These are phyloP conservation scores for Talaromyces sp. DNA, from an alignment of 2,329 filamentous ascomycete genomes.

Conservation along the genomic window DNA sequence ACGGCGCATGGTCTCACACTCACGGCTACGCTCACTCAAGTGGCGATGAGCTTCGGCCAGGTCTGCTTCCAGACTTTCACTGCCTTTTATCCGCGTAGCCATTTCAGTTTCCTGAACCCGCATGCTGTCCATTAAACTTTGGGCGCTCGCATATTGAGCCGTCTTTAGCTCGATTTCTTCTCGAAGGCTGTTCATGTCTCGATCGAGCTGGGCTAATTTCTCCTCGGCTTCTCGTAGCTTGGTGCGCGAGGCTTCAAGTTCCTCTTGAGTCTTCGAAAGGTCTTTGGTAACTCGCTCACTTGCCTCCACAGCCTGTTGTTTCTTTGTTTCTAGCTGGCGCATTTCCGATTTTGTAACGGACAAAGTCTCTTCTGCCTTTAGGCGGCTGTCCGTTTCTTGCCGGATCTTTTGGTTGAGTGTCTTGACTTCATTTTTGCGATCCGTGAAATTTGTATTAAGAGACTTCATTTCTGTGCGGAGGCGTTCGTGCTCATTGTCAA, in stretches of 20 bases:
- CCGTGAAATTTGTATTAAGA: constrained; percentile 64
- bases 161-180: constrained; percentile 82
- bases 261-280: constrained; percentile 66
- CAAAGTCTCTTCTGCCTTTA: constrained; percentile 74
- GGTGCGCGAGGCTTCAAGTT: constrained; percentile 54
- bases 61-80: constrained; percentile 87
- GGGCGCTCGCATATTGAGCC: constrained; percentile 78
- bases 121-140: constrained; percentile 85
- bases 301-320: constrained; percentile 69
- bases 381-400: constrained; percentile 65
- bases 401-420: constrained; percentile 72
- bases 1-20: constrained; percentile 90
- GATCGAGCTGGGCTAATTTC: constrained; percentile 62
- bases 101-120: constrained; percentile 87
- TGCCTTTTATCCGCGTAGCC: constrained; percentile 83
- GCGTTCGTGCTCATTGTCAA: constrained; percentile 80
- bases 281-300: constrained; percentile 69
- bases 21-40: constrained; percentile 79
- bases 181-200: constrained; percentile 62
- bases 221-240: constrained; percentile 71
- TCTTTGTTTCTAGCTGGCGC: constrained; percentile 71
- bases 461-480: constrained; percentile 68
- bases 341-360: constrained; percentile 71
- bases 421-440: constrained; percentile 75
- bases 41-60: constrained; percentile 81